A percentile compares a stretch with the other conserved stretches of the same genome.
phyloP scores from a whole-genome alignment of 2,329 filamentous ascomycete genomes.

The Ophiocordyceps australis region DNA sequence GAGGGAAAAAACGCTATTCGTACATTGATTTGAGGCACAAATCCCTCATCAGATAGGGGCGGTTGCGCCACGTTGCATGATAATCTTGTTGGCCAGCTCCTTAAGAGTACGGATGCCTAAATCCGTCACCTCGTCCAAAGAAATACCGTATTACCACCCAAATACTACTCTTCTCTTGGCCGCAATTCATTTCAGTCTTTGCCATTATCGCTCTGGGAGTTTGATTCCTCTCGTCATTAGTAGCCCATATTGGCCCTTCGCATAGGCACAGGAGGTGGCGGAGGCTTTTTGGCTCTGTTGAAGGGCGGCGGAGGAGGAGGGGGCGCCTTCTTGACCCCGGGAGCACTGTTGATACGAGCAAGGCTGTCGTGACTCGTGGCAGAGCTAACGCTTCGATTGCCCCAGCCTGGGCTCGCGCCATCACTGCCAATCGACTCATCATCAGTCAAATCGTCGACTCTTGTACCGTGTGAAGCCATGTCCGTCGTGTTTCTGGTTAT shows the following conservation, averaged over 20 bases:
- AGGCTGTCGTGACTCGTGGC: slow-evolving; percentile 37
- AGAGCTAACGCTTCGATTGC: slow-evolving; percentile 32
- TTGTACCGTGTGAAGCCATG: slow-evolving; percentile 8
- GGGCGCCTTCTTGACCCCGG: slow-evolving; percentile 31
- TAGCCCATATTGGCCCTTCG: slow-evolving; percentile 9
- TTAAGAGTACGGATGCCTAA: too few species aligned
- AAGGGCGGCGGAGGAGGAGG: slow-evolving; percentile 32
- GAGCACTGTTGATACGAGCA: slow-evolving; percentile 2
- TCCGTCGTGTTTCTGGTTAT: slow-evolving; percentile 22
- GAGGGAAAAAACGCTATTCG: too few species aligned
- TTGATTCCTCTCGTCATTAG: too few species aligned
- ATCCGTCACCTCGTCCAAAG: too few species aligned
- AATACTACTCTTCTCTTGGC: too few species aligned
- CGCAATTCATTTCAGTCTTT: too few species aligned
- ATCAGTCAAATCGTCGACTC: slow-evolving; percentile 23
- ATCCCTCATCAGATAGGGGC: too few species aligned
- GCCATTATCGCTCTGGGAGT: too few species aligned
- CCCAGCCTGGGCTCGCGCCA: slow-evolving; percentile 31
- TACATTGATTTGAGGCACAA: too few species aligned
- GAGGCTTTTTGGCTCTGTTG: slow-evolving; percentile 24
- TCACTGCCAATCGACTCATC: slow-evolving; percentile 31
- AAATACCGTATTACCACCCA: too few species aligned
- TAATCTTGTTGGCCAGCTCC: too few species aligned
- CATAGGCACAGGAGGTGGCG: slow-evolving; percentile 15
- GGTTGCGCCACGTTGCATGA: too few species aligned